Evolutionary conservation across 176 grass and related monocot species (phyloP).

Genomic region (Oryza brachyantha): DNA sequence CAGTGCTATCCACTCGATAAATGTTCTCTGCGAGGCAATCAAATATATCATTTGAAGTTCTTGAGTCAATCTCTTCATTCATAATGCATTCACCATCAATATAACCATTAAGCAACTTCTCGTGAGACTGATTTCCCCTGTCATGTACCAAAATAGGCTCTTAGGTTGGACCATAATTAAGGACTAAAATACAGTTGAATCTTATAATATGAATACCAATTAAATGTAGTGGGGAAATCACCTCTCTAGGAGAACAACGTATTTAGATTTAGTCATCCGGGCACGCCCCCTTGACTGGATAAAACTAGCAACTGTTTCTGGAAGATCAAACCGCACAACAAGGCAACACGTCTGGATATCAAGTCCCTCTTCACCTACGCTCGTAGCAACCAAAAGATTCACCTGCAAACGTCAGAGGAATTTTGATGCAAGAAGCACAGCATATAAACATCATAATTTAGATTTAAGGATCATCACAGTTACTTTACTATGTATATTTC

Average conservation of each 20-base stretch:
- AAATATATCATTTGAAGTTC: slow-evolving; percentile 74
- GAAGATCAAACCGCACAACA: slow-evolving; percentile 95
- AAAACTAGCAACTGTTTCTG: slow-evolving; percentile 86
- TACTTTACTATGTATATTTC: slow-evolving; percentile 17
- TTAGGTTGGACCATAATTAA: slow-evolving; percentile 4
- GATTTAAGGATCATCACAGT: not conserved
- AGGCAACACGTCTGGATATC: slow-evolving; percentile 96
- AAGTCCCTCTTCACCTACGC: slow-evolving; percentile 97
- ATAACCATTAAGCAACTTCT: slow-evolving; percentile 79
- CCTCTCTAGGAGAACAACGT: slow-evolving; percentile 87
- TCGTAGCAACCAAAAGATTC: slow-evolving; percentile 94
- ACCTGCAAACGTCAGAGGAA: slow-evolving; percentile 53
- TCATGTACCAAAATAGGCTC: slow-evolving; percentile 29
- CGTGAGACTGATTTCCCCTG: slow-evolving; percentile 69
- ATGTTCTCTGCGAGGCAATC: slow-evolving; percentile 65
- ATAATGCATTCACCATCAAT: slow-evolving; percentile 70
- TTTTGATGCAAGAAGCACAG: slow-evolving; percentile 35
- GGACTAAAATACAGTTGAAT: slow-evolving; percentile 20
- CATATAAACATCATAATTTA: slow-evolving; percentile 2
- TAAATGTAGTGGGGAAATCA: slow-evolving; percentile 13
- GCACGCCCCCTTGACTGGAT: slow-evolving; percentile 95
- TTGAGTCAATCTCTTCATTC: slow-evolving; percentile 66
- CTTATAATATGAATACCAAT: slow-evolving; percentile 6
- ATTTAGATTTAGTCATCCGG: slow-evolving; percentile 82
- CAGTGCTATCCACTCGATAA: slow-evolving; percentile 72